phyloP scores from a whole-genome alignment of 306 rosid species.

The Ormosia semicastrata region DNA sequence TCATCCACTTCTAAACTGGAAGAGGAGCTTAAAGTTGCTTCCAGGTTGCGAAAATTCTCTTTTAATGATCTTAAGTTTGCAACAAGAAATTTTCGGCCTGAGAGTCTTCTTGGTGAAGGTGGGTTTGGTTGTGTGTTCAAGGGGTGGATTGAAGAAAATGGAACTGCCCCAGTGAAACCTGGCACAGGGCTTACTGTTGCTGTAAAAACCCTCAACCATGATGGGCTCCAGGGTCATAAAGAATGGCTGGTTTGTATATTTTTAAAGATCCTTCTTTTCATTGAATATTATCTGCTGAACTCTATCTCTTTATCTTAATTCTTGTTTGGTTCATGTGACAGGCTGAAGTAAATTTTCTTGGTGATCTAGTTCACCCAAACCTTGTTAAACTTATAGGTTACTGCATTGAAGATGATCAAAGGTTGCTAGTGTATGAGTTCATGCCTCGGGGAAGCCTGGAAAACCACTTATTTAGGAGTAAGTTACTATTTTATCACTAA shows the following conservation, averaged over 20 bases:
- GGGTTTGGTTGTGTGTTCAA: slow-evolving; percentile 99
- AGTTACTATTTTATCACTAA: slow-evolving; percentile 25
- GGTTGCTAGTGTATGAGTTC: slow-evolving; percentile 91
- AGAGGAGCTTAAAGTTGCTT: slow-evolving; percentile 93
- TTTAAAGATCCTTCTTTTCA: background rate
- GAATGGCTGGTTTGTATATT: slow-evolving; percentile 89
- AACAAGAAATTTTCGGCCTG: slow-evolving; percentile 96
- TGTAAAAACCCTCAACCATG: slow-evolving; percentile 93
- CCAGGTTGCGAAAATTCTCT: slow-evolving; percentile 77
- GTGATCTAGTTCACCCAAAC: slow-evolving; percentile 86
- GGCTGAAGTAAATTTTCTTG: slow-evolving; percentile 97
- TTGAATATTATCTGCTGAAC: background rate
- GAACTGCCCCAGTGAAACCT: slow-evolving; percentile 97
- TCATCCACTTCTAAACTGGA: slow-evolving; percentile 86
- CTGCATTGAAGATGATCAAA: slow-evolving; percentile 96
- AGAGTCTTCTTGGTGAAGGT: slow-evolving; percentile 99
- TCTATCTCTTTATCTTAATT: background rate
- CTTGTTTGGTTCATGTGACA: slow-evolving; percentile 41
- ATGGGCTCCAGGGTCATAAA: slow-evolving; percentile 99
- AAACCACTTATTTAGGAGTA: slow-evolving; percentile 96
- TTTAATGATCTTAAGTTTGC: slow-evolving; percentile 92
- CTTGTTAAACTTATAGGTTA: slow-evolving; percentile 94
- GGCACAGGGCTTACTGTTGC: slow-evolving; percentile 99
- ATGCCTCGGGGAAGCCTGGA: slow-evolving; percentile 99
- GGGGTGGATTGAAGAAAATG: slow-evolving; percentile 99